A percentile compares a stretch with the other conserved stretches of the same genome.
Conservation (phyloP, 1,284 basidiomycete genomes). For the Tremellales sp. region DNA sequence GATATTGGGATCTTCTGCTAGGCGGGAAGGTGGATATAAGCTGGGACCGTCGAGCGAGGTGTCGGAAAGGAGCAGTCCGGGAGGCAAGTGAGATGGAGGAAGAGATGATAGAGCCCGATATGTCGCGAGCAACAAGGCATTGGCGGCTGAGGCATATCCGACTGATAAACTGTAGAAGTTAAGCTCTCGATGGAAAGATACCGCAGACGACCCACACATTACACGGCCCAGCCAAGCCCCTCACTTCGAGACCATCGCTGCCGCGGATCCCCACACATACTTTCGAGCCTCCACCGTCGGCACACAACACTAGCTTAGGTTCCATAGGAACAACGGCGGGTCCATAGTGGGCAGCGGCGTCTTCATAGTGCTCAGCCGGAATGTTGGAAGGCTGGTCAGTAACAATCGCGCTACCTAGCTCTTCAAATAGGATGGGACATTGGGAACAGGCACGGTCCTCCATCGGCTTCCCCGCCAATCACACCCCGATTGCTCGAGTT, state of each 20-base stretch:
- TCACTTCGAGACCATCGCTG: slow-evolving; percentile 35
- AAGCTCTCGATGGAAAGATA: background rate
- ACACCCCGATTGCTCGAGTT: too few relatives aligned
- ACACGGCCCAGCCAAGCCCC: slow-evolving; percentile 39
- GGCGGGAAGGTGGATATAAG: slow-evolving; percentile 3
- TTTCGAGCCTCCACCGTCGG: slow-evolving; percentile 43
- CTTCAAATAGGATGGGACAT: too few relatives aligned
- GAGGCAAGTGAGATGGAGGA: slow-evolving; percentile 25
- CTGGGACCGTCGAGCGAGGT: slow-evolving; percentile 1
- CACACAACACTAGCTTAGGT: too few relatives aligned
- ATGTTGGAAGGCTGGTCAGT: too few relatives aligned
- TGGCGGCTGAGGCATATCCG: slow-evolving; percentile 29
- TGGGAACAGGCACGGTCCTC: too few relatives aligned
- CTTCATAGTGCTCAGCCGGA: too few relatives aligned
- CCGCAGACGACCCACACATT: slow-evolving; percentile 34
- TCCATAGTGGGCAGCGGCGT: too few relatives aligned
- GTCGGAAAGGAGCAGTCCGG: slow-evolving; percentile 1
- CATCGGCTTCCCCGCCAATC: too few relatives aligned
- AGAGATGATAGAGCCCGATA: slow-evolving; percentile 39
- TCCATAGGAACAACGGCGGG: too few relatives aligned
- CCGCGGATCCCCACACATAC: slow-evolving; percentile 38
- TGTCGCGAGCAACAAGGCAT: slow-evolving; percentile 37
- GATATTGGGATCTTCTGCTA: slow-evolving; percentile 9
- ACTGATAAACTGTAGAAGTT: slow-evolving; percentile 27
- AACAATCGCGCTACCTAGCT: too few relatives aligned